Conservation (phyloP, 306 rosid species). For the Cicer cuneatum region DNA sequence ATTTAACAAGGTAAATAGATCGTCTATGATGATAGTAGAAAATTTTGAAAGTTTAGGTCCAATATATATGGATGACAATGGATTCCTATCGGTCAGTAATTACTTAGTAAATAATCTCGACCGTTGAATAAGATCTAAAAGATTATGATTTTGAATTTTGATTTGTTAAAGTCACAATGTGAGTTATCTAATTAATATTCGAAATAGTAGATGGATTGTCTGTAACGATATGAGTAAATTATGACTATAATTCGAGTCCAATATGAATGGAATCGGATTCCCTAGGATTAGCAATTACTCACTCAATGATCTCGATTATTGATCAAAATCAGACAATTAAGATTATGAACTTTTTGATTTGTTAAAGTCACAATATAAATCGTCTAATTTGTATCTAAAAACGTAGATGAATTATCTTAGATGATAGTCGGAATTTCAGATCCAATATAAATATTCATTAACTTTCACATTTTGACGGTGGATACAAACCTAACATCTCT, state of each 20-base stretch:
- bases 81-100: neutral
- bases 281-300: too few relatives aligned
- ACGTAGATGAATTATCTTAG: too few relatives aligned
- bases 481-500: constrained; percentile 2
- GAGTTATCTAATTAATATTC: neutral
- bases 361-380: too few relatives aligned
- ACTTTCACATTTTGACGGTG: constrained; percentile 13
- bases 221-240: neutral
- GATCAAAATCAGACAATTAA: too few relatives aligned
- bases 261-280: neutral
- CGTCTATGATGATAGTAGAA: neutral
- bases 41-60: neutral
- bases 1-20: neutral
- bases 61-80: neutral
- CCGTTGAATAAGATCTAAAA: neutral
- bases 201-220: neutral
- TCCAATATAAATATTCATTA: neutral
- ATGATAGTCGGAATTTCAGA: too few relatives aligned
- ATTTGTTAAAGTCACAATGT: neutral
- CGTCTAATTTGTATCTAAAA: too few relatives aligned
- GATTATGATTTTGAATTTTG: neutral
- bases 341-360: too few relatives aligned
- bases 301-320: too few relatives aligned
- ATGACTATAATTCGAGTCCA: neutral
- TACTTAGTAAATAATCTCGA: neutral